Evolutionary conservation across 805 yeast species (phyloP).

Genomic region (Barnettozyma pratensis): DNA sequence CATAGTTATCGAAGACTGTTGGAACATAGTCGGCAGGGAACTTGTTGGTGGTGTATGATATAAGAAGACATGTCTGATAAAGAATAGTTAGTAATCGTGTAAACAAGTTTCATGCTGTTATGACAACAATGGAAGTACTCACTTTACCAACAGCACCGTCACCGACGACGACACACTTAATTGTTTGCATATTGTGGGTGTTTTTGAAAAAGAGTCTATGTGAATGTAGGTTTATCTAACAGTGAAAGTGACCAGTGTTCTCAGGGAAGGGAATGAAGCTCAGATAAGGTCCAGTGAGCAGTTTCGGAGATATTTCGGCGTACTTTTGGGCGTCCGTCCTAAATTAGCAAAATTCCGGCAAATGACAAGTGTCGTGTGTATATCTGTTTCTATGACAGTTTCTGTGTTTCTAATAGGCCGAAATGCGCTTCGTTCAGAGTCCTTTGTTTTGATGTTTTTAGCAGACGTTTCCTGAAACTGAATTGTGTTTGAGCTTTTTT

Average conservation of each 20-base stretch:
- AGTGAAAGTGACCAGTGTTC: too few species aligned
- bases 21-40: slow-evolving; percentile 98
- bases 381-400: too few species aligned
- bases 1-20: slow-evolving; percentile 95
- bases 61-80: slow-evolving; percentile 74
- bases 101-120: too few species aligned
- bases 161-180: slow-evolving; percentile 97
- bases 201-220: background rate
- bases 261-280: background rate
- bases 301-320: background rate
- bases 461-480: background rate
- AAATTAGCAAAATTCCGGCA: background rate
- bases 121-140: slow-evolving; percentile 14
- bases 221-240: background rate
- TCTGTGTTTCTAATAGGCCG: background rate
- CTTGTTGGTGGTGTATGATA: slow-evolving; percentile 93
- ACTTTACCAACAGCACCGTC: slow-evolving; percentile 99
- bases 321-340: too few species aligned
- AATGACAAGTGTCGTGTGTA: too few species aligned
- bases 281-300: background rate
- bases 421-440: background rate
- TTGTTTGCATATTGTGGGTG: slow-evolving; percentile 37
- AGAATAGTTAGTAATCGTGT: background rate
- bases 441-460: background rate
- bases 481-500: background rate